phyloP scores from a whole-genome alignment of 2,329 filamentous ascomycete genomes.

The Coniella lustricola region DNA sequence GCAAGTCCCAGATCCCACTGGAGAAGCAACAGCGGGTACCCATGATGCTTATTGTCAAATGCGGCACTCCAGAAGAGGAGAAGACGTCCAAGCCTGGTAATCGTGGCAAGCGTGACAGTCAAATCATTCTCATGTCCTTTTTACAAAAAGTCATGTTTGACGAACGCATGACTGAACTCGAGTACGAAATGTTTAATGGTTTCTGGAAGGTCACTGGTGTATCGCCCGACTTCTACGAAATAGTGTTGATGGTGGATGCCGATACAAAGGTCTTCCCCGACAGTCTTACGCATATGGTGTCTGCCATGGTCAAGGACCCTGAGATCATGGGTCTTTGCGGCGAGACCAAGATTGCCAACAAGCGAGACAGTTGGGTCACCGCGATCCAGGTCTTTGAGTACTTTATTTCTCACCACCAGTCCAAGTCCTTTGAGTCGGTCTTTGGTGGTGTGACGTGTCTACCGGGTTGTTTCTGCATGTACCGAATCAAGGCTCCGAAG shows the following conservation, averaged over 20 bases:
- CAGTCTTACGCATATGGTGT: constrained; percentile 96
- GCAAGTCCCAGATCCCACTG: constrained; percentile 68
- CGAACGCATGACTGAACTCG: constrained; percentile 97
- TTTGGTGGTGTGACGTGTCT: constrained; percentile 99
- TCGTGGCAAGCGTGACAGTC: constrained; percentile 95
- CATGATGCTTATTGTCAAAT: constrained; percentile 96
- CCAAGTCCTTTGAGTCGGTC: constrained; percentile 96
- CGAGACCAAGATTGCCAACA: constrained; percentile 99
- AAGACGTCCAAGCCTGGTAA: constrained; percentile 85
- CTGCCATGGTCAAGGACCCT: constrained; percentile 97
- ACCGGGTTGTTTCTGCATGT: constrained; percentile 99
- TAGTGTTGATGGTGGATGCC: constrained; percentile 97
- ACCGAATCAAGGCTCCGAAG: constrained; percentile 98
- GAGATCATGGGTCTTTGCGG: constrained; percentile 99
- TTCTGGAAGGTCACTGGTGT: constrained; percentile 98
- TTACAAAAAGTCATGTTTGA: constrained; percentile 99
- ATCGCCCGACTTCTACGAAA: constrained; percentile 95
- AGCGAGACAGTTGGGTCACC: constrained; percentile 86
- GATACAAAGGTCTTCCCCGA: constrained; percentile 99
- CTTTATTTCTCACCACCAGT: constrained; percentile 95
- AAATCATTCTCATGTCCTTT: constrained; percentile 99
- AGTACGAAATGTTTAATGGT: constrained; percentile 99
- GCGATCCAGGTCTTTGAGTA: constrained; percentile 99
- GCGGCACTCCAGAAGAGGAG: constrained; percentile 83
- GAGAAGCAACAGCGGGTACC: constrained; percentile 95